Base-by-base conservation (phyloP, 495 filamentous ascomycete genomes). In the Symbiotaphrina buchneri region DNA sequence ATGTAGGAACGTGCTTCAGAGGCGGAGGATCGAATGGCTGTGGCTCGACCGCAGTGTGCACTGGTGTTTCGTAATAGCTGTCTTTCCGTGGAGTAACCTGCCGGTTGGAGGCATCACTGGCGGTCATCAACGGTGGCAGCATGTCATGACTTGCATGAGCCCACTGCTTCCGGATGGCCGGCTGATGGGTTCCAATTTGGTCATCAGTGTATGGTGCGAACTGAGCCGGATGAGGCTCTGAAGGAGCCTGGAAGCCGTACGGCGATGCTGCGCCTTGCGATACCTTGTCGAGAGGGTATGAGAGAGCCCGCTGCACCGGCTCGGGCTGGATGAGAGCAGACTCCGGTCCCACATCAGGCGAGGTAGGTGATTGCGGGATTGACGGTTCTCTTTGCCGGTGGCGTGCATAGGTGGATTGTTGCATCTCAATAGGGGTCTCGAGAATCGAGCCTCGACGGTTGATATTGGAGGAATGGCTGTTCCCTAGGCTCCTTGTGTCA, bases 11-110 rank as follows among this genome's bases (percentile, higher is more conserved):
- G 21, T 26, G 28, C 6, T 13, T 34, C 14, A 10, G 25, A 7
- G 16, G 42, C 43, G 43, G 42, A 43, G 10, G 36, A 13, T 14
- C 22, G 20, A 19, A 28, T 19, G 18, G 8, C 2, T 15, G 21
- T 14, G 10, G 34, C 19, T 21, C 3, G 19, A 21, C 17, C 4
- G 26, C n/a, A 23, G 6, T 7, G 18, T 2, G 13, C 10, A 22
- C 10, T 17, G 17, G 14, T 21, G 30, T 8, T n/a, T n/a, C n/a
- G n/a, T n/a, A n/a, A n/a, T n/a, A n/a, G n/a, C n/a, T n/a, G n/a
- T n/a, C n/a, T n/a, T n/a, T n/a, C n/a, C n/a, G n/a, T n/a, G n/a
- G n/a, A n/a, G n/a, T n/a, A n/a, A n/a, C n/a, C n/a, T n/a, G n/a
- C 15, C 3, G 19, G 4, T 20, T 22, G 30, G 4, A 22, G 16